phyloP scores from a whole-genome alignment of 2,329 filamentous ascomycete species.

The Alternaria panax region DNA sequence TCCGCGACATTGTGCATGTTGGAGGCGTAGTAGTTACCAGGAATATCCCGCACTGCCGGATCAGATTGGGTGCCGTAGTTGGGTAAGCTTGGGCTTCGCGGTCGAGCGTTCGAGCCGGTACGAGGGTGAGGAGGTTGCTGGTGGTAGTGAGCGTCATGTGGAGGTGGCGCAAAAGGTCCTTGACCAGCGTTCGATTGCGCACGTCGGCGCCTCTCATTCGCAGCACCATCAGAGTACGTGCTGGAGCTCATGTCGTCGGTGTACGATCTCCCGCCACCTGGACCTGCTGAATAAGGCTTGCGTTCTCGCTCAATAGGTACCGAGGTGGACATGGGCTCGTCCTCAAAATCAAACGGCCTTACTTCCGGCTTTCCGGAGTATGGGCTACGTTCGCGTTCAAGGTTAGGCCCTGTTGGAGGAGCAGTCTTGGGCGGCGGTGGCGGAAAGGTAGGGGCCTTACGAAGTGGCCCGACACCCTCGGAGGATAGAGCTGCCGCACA shows the following conservation, averaged over 20 bases:
- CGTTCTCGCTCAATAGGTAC: conserved; percentile 70
- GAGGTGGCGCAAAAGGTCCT: conserved; percentile 36
- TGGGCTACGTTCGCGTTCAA: conserved; percentile 47
- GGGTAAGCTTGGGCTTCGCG: conserved; percentile 46
- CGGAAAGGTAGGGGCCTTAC: conserved; percentile 45
- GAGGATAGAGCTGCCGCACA: conserved; percentile 67
- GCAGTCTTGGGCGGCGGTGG: conserved; percentile 43
- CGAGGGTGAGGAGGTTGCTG: conserved; percentile 36
- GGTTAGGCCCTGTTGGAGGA: conserved; percentile 21
- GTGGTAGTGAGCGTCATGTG: conserved; percentile 23
- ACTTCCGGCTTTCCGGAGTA: conserved; percentile 40
- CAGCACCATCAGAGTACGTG: conserved; percentile 33
- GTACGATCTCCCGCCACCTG: conserved; percentile 66
- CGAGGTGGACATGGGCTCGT: conserved; percentile 47
- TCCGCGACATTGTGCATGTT: conserved; percentile 45
- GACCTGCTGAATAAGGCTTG: conserved; percentile 68
- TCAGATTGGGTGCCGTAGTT: conserved; percentile 47
- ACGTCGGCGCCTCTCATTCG: conserved; percentile 36
- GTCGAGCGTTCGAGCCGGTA: conserved; percentile 30
- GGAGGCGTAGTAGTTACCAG: conserved; percentile 40
- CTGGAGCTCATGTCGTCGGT: conserved; percentile 45
- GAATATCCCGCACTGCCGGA: conserved; percentile 41
- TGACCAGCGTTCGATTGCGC: conserved; percentile 45
- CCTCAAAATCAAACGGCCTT: conserved; percentile 42
- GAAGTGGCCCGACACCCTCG: conserved; percentile 51